A percentile compares a stretch with the other conserved stretches of the same genome.
Evolutionary conservation across 495 filamentous ascomycete species (phyloP).

Genomic region (Xylaria scruposa): DNA sequence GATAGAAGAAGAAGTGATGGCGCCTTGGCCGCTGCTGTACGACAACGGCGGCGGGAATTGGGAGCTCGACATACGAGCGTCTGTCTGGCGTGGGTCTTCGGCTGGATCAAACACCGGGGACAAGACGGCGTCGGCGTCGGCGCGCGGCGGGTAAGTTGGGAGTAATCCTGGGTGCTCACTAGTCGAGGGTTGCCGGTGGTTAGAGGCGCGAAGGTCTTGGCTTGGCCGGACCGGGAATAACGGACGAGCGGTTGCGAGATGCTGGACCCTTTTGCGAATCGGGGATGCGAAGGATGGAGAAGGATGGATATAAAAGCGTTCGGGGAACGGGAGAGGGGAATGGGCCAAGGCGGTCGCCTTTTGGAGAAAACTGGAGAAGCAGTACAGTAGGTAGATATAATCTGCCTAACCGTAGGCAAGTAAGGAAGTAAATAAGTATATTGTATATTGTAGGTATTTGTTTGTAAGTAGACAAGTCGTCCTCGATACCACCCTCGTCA

Average conservation of each 20-base stretch:
- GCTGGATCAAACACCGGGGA: not conserved
- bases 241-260: conserved; percentile 24
- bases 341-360: conserved; percentile 19
- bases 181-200: not conserved
- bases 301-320: conserved; percentile 23
- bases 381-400: not conserved
- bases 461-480: not conserved
- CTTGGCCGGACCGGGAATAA: conserved; percentile 30
- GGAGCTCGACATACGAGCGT: conserved; percentile 42
- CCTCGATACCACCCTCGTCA: conserved; percentile 12
- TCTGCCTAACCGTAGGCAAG: too few relatives aligned
- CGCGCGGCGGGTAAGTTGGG: not conserved
- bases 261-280: conserved; percentile 28
- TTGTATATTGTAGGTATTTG: too few relatives aligned
- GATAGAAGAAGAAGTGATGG: conserved; percentile 28
- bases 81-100: not conserved
- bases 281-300: conserved; percentile 28
- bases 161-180: conserved; percentile 11
- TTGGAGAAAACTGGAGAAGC: conserved; percentile 30
- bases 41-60: conserved; percentile 41
- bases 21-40: conserved; percentile 41
- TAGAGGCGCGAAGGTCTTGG: not conserved
- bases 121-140: not conserved
- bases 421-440: too few relatives aligned
- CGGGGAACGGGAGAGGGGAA: conserved; percentile 14